Conservation (phyloP, 495 filamentous ascomycete genomes). For the Aspergillus incahuasiensis region DNA sequence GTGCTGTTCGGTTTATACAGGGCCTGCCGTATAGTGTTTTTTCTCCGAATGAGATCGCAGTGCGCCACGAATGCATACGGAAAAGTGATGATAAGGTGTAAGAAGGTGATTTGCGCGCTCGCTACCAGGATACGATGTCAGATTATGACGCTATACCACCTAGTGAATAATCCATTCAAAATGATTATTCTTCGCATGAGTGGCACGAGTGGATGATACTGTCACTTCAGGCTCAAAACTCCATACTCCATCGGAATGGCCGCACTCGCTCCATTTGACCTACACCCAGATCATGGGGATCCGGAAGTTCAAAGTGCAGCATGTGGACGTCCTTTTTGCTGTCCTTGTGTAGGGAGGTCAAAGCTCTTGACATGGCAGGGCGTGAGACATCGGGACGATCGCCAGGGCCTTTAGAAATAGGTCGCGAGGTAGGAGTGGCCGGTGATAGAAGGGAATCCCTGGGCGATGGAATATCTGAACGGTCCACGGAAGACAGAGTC, state of each 20-base stretch:
- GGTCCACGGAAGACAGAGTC: slow-evolving; percentile 27
- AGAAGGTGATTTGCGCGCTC: not conserved
- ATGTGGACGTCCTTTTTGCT: slow-evolving; percentile 37
- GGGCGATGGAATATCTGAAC: slow-evolving; percentile 29
- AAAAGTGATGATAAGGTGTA: not conserved
- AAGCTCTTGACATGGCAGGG: slow-evolving; percentile 32
- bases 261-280: slow-evolving; percentile 39
- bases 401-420: slow-evolving; percentile 37
- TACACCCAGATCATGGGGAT: slow-evolving; percentile 29
- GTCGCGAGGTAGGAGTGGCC: slow-evolving; percentile 38
- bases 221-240: slow-evolving; percentile 28
- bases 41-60: not conserved
- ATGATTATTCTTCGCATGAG: not conserved
- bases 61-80: not conserved
- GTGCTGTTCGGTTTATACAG: not conserved
- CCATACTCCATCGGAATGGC: slow-evolving; percentile 48
- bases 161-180: slow-evolving; percentile 3
- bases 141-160: slow-evolving; percentile 2
- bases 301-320: slow-evolving; percentile 41
- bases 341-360: slow-evolving; percentile 30
- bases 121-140: slow-evolving; percentile 4
- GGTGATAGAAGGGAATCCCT: slow-evolving; percentile 34
- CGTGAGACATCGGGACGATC: slow-evolving; percentile 26
- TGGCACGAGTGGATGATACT: not conserved
- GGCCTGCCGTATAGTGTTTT: not conserved